These are phyloP conservation scores for Trichoderma aggressivum DNA, from an alignment of 2,329 filamentous ascomycete species.

Conservation along the genomic window DNA sequence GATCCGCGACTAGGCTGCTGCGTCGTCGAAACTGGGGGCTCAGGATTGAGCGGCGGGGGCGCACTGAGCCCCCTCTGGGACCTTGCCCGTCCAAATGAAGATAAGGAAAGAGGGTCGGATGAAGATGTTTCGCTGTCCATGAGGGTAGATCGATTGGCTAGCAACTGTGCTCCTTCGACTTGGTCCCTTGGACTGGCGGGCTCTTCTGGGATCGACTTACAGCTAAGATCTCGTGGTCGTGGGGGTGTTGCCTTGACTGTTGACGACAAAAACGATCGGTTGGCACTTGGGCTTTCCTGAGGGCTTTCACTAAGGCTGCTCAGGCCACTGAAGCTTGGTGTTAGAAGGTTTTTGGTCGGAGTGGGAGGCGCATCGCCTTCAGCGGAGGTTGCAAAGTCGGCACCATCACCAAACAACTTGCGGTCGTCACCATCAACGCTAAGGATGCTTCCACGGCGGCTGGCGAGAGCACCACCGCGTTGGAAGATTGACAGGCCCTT, in stretches of 20 bases:
- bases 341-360: slow-evolving; percentile 71
- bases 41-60: slow-evolving; percentile 34
- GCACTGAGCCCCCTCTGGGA: slow-evolving; percentile 31
- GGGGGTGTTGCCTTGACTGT: slow-evolving; percentile 37
- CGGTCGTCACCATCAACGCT: slow-evolving; percentile 78
- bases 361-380: slow-evolving; percentile 79
- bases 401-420: slow-evolving; percentile 39
- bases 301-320: slow-evolving; percentile 39
- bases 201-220: slow-evolving; percentile 41
- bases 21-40: slow-evolving; percentile 22
- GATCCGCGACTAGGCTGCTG: slow-evolving; percentile 18
- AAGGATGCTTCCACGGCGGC: slow-evolving; percentile 65
- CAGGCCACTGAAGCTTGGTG: slow-evolving; percentile 40
- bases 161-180: slow-evolving; percentile 21
- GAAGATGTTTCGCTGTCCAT: slow-evolving; percentile 33
- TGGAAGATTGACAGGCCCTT: slow-evolving; percentile 65
- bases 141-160: slow-evolving; percentile 27
- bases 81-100: slow-evolving; percentile 37
- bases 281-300: slow-evolving; percentile 47
- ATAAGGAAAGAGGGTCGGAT: slow-evolving; percentile 33
- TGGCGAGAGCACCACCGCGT: slow-evolving; percentile 47
- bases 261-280: slow-evolving; percentile 44
- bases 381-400: slow-evolving; percentile 27
- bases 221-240: slow-evolving; percentile 39
- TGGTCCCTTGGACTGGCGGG: slow-evolving; percentile 17